Evolutionary conservation across 1,284 basidiomycete species (phyloP), one percentile per base, ranked within the genome.

Genomic region (Cryptococcus floricola): DNA sequence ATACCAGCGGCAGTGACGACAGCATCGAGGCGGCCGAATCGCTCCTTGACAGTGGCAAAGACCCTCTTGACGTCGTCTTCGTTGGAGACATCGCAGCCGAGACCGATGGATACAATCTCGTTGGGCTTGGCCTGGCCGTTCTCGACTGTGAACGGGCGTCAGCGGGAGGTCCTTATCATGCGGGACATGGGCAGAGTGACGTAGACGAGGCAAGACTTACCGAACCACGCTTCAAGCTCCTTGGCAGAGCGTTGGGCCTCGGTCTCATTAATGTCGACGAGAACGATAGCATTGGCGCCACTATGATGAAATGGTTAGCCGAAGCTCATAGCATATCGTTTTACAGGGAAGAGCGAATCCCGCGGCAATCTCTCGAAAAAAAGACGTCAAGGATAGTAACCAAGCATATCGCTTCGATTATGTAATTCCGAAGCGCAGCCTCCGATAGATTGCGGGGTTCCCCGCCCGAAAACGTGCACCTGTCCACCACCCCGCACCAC

Each of bases 1-100:
- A 92, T 91, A 58, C 91, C 92, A 48, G 92, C 92, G 55, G 89
- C 90, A 16, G 91, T 91, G 59, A 95, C 90, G 55, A 89, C 86
- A 23, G 83, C 84, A 73, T 97, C 91, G 37, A 97, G 80, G 42
- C 85, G 82, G n/a, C 93, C 93, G 67, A 87, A 96, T 31, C 80
- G 81, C 48, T 85, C 79, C 67, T 88, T 81, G 58, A 89, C 82
- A 18, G 80, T 76, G 39, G 80, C 77, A 69, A 88, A 93, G 8
- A 87, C 87, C 23, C 81, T 82, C 68, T 89, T 82, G 41, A 95
- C 90, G 14, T 83, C 84, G 28, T 80, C 71, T 79, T 98, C 94
- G 43, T 87, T 86, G 0, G 90, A 84, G 28, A 98, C 91, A 71
- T 98, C 89, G 75, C 91, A 95, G 56, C 84, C 89, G 50, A 92